A percentile compares a stretch with the other conserved stretches of the same genome.
Conservation (phyloP, 495 filamentous ascomycete genomes). For the Penicillium mononematosum region DNA sequence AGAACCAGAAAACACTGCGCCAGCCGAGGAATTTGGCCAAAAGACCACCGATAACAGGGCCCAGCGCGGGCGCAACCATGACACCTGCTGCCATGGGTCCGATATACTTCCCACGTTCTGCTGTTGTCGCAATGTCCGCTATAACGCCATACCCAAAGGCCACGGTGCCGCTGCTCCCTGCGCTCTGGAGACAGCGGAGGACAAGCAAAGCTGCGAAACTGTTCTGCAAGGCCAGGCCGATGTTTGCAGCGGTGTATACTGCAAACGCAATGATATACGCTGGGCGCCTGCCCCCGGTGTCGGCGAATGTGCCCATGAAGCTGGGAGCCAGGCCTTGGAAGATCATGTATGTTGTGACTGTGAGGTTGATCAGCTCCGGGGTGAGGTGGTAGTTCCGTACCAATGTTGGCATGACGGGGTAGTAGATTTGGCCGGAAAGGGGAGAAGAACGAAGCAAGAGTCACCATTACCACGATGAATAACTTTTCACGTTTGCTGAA, state of each 20-base stretch:
- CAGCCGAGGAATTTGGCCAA: conserved; percentile 39
- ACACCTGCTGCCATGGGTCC: conserved; percentile 35
- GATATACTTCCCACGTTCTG: conserved; percentile 61
- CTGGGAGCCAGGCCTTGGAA: conserved; percentile 60
- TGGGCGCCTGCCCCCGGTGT: conserved; percentile 57
- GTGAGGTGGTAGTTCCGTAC: conserved; percentile 56
- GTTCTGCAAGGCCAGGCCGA: conserved; percentile 61
- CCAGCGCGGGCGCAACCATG: conserved; percentile 31
- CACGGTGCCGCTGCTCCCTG: conserved; percentile 53
- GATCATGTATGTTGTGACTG: conserved; percentile 64
- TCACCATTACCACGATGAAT: conserved; percentile 62
- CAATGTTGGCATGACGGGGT: conserved; percentile 62
- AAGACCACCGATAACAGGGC: conserved; percentile 45
- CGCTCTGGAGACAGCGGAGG: conserved; percentile 61
- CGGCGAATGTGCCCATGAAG: conserved; percentile 59
- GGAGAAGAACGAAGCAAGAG: conserved; percentile 44
- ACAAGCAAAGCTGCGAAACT: conserved; percentile 60
- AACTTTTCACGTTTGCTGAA: conserved; percentile 57
- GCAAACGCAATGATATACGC: conserved; percentile 58
- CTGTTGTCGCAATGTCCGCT: conserved; percentile 58
- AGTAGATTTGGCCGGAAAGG: conserved; percentile 75
- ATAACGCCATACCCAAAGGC: conserved; percentile 60
- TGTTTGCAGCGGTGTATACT: conserved; percentile 61
- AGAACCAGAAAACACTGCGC: conserved; percentile 48
- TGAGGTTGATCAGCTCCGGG: conserved; percentile 63